Percentiles rank a stretch among this genome's conserved stretches.
These are phyloP conservation scores for Recurvomyces mirabilis DNA, from an alignment of 495 filamentous ascomycete species.

Conservation along the genomic window DNA sequence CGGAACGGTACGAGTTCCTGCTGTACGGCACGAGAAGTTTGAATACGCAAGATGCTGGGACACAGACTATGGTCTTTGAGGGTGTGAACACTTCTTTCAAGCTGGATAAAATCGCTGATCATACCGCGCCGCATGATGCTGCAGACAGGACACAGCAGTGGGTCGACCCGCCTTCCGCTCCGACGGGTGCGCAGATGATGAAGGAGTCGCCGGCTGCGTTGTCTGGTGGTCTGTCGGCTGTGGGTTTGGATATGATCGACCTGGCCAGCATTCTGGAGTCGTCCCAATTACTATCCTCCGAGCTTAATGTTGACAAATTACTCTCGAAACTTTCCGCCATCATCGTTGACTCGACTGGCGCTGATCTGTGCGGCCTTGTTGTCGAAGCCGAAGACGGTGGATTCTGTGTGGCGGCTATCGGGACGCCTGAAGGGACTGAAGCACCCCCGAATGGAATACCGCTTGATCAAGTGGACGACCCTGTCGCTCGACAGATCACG, in stretches of 20 bases:
- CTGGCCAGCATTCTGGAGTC: constrained; percentile 76
- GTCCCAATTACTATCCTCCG: constrained; percentile 82
- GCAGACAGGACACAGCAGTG: constrained; percentile 57
- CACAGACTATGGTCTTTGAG: constrained; percentile 48
- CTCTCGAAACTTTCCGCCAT: constrained; percentile 84
- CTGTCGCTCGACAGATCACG: constrained; percentile 66
- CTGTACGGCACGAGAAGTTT: constrained; percentile 53
- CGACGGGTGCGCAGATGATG: constrained; percentile 22
- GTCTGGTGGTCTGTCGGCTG: constrained; percentile 24
- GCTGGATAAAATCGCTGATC: constrained; percentile 36
- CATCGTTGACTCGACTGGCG: constrained; percentile 75
- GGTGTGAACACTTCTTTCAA: constrained; percentile 23
- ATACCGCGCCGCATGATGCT: constrained; percentile 23
- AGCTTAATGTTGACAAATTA: constrained; percentile 72
- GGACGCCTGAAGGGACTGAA: constrained; percentile 53
- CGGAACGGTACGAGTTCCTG: constrained; percentile 59
- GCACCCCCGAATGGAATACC: constrained; percentile 53
- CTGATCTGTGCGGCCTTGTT: constrained; percentile 67
- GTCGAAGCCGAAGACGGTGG: constrained; percentile 57
- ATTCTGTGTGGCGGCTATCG: constrained; percentile 70
- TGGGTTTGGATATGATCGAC: constrained; percentile 66
- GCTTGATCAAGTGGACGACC: constrained; percentile 49
- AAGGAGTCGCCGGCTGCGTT: constrained; percentile 23
- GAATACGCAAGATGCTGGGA: constrained; percentile 54
- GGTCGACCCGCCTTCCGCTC: constrained; percentile 31